Evolutionary conservation across 129 eudicot genomes (phyloP), one percentile per base, ranked within the genome.

Genomic region (Gnaphalium uliginosum): DNA sequence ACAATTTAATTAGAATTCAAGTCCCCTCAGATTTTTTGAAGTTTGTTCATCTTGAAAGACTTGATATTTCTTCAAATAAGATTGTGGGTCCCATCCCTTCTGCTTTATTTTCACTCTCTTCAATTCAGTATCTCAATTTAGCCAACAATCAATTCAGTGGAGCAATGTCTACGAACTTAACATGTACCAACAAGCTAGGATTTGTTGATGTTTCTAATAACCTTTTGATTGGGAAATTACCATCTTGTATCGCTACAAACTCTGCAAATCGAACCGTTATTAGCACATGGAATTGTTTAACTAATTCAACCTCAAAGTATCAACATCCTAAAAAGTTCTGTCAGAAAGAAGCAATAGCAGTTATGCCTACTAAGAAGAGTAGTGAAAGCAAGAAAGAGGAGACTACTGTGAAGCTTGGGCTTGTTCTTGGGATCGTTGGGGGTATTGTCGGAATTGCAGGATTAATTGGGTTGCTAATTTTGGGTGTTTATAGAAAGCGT

Each of bases 1-100:
- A 87, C 68, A 94, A 91, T 35, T 82, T 91, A 6, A 21, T 94
- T 5, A 89, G 96, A 68, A 81, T 81, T 39, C 81, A 79, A 78
- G 83, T 89, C 64, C 94, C 96, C 0, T 21, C 85, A 24, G 81
- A 79, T 53, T 77, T 90, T 63, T 53, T 43, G 19, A 89, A 86
- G 26, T 72, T 86, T 27, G 79, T 41, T 75, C 64, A 63, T 19
- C 93, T 91, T 63, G 87, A 89, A 79, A 41, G 50, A 21, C 85
- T 91, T 54, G 99, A 94, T 77, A 59, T 85, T 17, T 94, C 97
- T 0, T 76, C 83, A 11, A 94, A 94, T 51, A 83, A 85, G 6
- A 87, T 94, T 22, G 87, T 87, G 72, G 99, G 99, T 35, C 96
- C 97, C 8, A 64, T 91, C 11, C 99, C 99, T 32, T 22, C 87